Evolutionary conservation across 352 stramenopile genomes (phyloP).

Genomic region (Phytophthora cactorum): DNA sequence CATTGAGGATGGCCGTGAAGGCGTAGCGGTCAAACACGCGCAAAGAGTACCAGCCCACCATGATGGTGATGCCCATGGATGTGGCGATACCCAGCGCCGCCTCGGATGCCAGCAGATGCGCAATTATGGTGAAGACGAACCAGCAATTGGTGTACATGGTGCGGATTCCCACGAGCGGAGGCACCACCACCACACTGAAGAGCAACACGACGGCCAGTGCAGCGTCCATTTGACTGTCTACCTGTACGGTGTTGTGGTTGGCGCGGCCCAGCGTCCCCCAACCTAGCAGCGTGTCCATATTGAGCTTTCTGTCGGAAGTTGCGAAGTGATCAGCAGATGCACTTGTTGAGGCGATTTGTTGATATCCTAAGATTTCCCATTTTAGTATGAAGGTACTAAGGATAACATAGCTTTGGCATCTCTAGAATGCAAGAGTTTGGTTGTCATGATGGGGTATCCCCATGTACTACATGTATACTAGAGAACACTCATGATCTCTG

Average conservation of each 20-base stretch:
- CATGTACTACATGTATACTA: background rate
- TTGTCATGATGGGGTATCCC: too few species aligned
- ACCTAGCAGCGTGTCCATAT: conserved; percentile 40
- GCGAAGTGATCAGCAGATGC: conserved; percentile 5
- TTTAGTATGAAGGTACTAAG: too few species aligned
- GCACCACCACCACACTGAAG: conserved; percentile 64
- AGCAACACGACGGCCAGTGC: conserved; percentile 57
- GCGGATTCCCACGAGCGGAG: conserved; percentile 59
- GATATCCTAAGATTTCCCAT: background rate
- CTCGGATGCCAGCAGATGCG: conserved; percentile 59
- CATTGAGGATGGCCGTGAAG: conserved; percentile 76
- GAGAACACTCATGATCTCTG: background rate
- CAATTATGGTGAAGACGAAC: conserved; percentile 68
- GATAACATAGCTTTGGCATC: too few species aligned
- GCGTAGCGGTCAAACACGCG: conserved; percentile 81
- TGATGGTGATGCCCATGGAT: conserved; percentile 85
- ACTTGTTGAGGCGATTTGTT: background rate
- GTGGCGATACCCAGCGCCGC: conserved; percentile 75
- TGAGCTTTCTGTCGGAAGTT: background rate
- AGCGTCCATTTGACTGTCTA: conserved; percentile 50
- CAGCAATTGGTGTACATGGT: conserved; percentile 87
- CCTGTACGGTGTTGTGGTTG: conserved; percentile 13
- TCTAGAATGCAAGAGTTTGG: too few species aligned
- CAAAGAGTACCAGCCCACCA: conserved; percentile 87
- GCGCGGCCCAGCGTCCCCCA: conserved; percentile 20